phyloP scores from a whole-genome alignment of 495 filamentous ascomycete species.

The Aspergillus ellipticus region DNA sequence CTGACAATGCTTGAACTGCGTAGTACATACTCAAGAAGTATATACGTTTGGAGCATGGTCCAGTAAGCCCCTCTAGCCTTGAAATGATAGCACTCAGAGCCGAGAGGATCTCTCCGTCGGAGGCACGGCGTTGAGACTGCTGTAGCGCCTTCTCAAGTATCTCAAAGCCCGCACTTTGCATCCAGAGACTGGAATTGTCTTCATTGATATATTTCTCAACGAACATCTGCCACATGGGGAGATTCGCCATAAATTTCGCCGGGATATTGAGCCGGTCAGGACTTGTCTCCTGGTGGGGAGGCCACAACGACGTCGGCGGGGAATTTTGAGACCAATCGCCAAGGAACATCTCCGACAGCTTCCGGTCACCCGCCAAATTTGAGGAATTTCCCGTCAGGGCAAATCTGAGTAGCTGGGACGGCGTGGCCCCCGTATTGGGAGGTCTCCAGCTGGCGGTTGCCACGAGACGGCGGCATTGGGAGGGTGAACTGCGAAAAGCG shows the following conservation, averaged over 20 bases:
- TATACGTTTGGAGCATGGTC: slow-evolving; percentile 4
- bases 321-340: slow-evolving; percentile 23
- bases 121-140: slow-evolving; percentile 15
- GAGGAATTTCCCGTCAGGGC: slow-evolving; percentile 20
- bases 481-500: slow-evolving; percentile 7
- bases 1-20: slow-evolving; percentile 28
- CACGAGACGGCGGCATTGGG: slow-evolving; percentile 7
- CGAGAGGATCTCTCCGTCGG: slow-evolving; percentile 27
- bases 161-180: slow-evolving; percentile 7
- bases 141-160: slow-evolving; percentile 7
- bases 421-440: slow-evolving; percentile 17
- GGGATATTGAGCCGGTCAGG: no score
- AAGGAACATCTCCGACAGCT: slow-evolving; percentile 17
- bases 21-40: slow-evolving; percentile 25
- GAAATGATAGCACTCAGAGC: slow-evolving; percentile 25
- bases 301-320: slow-evolving; percentile 18
- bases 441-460: not conserved
- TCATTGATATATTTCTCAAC: slow-evolving; percentile 23
- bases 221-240: no score
- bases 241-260: no score
- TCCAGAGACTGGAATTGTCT: not conserved
- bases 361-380: slow-evolving; percentile 3
- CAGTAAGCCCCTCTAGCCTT: slow-evolving; percentile 20
- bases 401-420: slow-evolving; percentile 31
- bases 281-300: slow-evolving; percentile 8